phyloP scores from a whole-genome alignment of 2,329 filamentous ascomycete genomes.

The Xylaria digitata region DNA sequence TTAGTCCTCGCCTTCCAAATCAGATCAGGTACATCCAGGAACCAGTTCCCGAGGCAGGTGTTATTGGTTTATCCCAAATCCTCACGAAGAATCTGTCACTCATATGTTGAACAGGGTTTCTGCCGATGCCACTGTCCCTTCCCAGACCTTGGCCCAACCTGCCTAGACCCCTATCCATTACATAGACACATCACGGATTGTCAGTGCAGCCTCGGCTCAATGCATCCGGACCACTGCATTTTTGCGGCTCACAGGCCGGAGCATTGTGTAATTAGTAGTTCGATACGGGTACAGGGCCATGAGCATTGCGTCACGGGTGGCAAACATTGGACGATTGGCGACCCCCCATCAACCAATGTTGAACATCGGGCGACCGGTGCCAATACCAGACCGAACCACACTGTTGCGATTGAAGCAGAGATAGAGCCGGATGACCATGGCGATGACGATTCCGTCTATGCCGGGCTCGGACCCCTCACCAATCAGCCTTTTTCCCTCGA shows the following conservation, averaged over 20 bases:
- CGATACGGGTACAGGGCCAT: constrained; percentile 30
- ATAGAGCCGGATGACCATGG: background rate
- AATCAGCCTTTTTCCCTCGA: background rate
- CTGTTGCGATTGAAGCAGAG: background rate
- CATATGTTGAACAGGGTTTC: constrained; percentile 23
- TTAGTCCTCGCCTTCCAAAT: background rate
- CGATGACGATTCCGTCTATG: background rate
- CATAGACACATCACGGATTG: constrained; percentile 42
- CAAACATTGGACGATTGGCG: background rate
- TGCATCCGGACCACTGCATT: constrained; percentile 43
- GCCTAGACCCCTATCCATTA: constrained; percentile 33
- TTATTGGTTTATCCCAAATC: background rate
- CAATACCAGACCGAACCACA: background rate
- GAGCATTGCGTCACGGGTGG: constrained; percentile 27
- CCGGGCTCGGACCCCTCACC: background rate
- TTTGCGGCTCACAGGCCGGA: constrained; percentile 39
- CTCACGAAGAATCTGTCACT: constrained; percentile 2
- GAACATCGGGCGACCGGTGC: background rate
- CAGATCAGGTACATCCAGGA: background rate
- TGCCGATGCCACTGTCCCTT: constrained; percentile 41
- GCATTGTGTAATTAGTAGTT: constrained; percentile 39
- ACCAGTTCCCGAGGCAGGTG: constrained; percentile 10
- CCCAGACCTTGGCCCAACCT: constrained; percentile 39
- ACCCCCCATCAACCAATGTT: background rate
- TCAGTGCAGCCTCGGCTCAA: constrained; percentile 40